Base-by-base conservation (phyloP, 208 protist genomes). In the Trypanosoma avium region DNA sequence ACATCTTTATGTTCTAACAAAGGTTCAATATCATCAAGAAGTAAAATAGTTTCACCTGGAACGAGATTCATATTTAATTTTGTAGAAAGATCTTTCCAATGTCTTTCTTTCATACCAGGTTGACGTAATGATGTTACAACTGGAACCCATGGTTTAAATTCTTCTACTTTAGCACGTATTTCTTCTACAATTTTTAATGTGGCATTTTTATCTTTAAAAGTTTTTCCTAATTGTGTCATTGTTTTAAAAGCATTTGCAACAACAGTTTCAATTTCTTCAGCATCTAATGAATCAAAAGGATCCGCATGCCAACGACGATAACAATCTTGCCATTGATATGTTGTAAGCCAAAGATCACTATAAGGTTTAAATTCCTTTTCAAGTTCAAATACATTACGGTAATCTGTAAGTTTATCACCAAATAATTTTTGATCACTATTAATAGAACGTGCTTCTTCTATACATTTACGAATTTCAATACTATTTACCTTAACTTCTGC, bases 341-440 rank as follows among this genome's bases (percentile, higher is more conserved):
- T 91, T 1, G 97, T 98, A 49, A 97, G 73, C 97, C 97, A 99
- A 32, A 99, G 78, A 46, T 97, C 88, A 59, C 93, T 93, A 66
- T 97, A 98, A 22, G 96, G 96, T 82, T 98, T 97, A 73, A 99
- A 98, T 65, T 98, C 92, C 76, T 98, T 98, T 59, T 92, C 83
- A 9, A 98, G 79, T 64, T 95, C 85, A 59, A 92, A 86, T 9
- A 99, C 88, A 67, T 95, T 90, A 36, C 86, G 81, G 89, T 99
- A 99, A 71, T 98, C 92, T 9, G 94, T 97, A 35, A 93, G 84
- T 49, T 94, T 92, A 75, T 97, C 91, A 33, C 93, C 94, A 61
- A 99, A 98, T 27, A 98, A 84, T 3, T 81, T 81, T 80, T 99
- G 97, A 48, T 98, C 84, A 61, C 79, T 93, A 84, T 99, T 98